Percentiles rank a stretch among this genome's conserved stretches.
These are phyloP conservation scores for Lactarius hengduanensis DNA, from an alignment of 768 basidiomycete genomes.

Conservation along the genomic window DNA sequence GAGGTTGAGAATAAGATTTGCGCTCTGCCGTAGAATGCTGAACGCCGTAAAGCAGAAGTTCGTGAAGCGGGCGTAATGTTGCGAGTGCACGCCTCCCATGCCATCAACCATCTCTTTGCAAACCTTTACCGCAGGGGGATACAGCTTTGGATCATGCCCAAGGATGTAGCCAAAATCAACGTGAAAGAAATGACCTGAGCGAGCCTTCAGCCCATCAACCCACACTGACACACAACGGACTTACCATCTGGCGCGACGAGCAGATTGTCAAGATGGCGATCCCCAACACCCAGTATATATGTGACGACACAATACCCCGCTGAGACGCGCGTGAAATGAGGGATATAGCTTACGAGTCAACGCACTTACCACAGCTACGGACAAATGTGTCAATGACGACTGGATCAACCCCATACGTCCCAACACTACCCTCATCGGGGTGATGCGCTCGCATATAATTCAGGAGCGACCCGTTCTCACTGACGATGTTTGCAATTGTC, in stretches of 20 bases:
- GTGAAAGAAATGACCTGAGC: conserved; percentile 90
- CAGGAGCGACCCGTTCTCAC: conserved; percentile 83
- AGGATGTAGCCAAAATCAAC: conserved; percentile 99
- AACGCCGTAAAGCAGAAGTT: conserved; percentile 98
- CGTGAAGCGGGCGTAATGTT: conserved; percentile 97
- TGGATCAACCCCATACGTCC: conserved; percentile 93
- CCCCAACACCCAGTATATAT: conserved; percentile 93
- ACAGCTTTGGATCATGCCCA: conserved; percentile 95
- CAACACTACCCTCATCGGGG: conserved; percentile 93
- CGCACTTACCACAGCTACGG: conserved; percentile 85
- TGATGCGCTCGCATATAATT: conserved; percentile 84
- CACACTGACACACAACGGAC: conserved; percentile 24
- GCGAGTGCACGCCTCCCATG: conserved; percentile 95
- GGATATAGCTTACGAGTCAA: too few relatives aligned
- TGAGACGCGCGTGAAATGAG: conserved; percentile 37
- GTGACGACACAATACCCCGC: conserved; percentile 99
- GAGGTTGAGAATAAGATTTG: conserved; percentile 94
- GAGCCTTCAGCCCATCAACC: not conserved
- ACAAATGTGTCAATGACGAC: conserved; percentile 95
- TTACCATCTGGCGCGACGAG: conserved; percentile 87
- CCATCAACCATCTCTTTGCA: conserved; percentile 99
- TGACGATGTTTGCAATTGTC: conserved; percentile 91
- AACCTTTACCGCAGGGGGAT: conserved; percentile 96
- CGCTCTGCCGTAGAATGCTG: conserved; percentile 91
- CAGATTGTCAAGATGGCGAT: conserved; percentile 94